Evolutionary conservation across 2,329 filamentous ascomycete species (phyloP).

Genomic region (Cylindrodendrum hubeiense): DNA sequence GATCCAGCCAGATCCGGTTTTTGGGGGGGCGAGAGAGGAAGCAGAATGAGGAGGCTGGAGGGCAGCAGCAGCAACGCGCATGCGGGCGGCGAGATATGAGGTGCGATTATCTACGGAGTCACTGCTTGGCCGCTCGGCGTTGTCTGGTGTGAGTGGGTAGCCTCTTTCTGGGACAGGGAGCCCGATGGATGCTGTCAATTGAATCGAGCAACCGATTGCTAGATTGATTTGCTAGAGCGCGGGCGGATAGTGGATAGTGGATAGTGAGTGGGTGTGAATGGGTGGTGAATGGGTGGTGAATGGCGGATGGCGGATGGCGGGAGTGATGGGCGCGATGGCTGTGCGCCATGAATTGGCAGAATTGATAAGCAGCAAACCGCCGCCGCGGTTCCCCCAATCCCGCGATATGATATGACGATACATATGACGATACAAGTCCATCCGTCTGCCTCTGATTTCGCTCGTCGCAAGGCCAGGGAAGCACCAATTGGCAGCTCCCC

Average conservation of each 20-base stretch:
- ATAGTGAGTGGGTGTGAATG: background rate
- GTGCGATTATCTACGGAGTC: background rate
- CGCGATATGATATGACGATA: background rate
- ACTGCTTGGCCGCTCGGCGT: background rate
- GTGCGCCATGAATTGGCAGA: background rate
- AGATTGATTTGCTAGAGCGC: background rate
- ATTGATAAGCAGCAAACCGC: background rate
- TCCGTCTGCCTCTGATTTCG: background rate
- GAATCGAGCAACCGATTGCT: background rate
- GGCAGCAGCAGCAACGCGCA: background rate
- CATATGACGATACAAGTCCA: background rate
- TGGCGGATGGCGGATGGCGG: too few relatives aligned
- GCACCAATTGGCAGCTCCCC: background rate
- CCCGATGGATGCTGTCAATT: background rate
- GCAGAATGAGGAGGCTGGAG: background rate
- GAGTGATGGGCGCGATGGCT: background rate
- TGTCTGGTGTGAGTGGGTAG: conserved; percentile 6
- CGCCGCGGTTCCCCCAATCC: background rate
- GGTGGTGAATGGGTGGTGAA: background rate
- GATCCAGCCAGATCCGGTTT: conserved; percentile 3
- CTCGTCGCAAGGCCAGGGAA: background rate
- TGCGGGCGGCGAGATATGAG: background rate
- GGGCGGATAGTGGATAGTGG: background rate
- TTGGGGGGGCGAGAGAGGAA: background rate
- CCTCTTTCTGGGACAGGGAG: background rate